Percentiles rank a stretch among this genome's conserved stretches.
phyloP scores from a whole-genome alignment of 2,329 filamentous ascomycete genomes.

The Hymenoscyphus repandus region DNA sequence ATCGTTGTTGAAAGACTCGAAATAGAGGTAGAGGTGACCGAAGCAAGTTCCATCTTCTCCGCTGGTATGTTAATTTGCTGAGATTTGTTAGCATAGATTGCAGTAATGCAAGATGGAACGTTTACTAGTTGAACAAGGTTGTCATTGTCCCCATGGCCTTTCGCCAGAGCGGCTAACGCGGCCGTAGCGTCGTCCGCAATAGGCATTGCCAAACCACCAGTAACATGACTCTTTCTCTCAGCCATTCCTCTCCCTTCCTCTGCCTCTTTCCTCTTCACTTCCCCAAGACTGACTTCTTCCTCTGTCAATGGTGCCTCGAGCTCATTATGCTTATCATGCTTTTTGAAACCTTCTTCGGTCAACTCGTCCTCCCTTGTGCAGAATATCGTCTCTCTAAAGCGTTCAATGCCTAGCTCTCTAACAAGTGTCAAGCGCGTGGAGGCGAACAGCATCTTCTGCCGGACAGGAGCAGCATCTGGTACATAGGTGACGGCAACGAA shows the following conservation, averaged over 20 bases:
- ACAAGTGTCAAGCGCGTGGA: conserved; percentile 70
- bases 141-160: conserved; percentile 39
- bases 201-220: conserved; percentile 39
- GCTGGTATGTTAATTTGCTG: conserved; percentile 68
- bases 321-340: conserved; percentile 62
- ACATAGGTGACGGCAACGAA: conserved; percentile 74
- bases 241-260: conserved; percentile 65
- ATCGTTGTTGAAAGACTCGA: conserved; percentile 55
- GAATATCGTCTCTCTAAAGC: conserved; percentile 74
- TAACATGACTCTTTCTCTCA: conserved; percentile 46
- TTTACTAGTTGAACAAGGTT: conserved; percentile 61
- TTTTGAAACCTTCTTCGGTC: conserved; percentile 62
- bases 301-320: conserved; percentile 69
- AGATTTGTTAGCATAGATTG: background rate
- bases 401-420: conserved; percentile 71
- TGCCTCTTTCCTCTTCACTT: conserved; percentile 70
- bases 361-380: conserved; percentile 66
- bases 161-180: conserved; percentile 55
- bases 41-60: conserved; percentile 64
- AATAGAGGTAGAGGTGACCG: conserved; percentile 48
- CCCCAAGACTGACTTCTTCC: conserved; percentile 66
- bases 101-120: conserved; percentile 9
- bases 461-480: conserved; percentile 71
- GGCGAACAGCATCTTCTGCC: conserved; percentile 84
- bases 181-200: conserved; percentile 58